Evolutionary conservation across 257 asterid genomes (phyloP), one percentile per base, ranked within the genome.

Genomic region (Solanum infundibuliforme): DNA sequence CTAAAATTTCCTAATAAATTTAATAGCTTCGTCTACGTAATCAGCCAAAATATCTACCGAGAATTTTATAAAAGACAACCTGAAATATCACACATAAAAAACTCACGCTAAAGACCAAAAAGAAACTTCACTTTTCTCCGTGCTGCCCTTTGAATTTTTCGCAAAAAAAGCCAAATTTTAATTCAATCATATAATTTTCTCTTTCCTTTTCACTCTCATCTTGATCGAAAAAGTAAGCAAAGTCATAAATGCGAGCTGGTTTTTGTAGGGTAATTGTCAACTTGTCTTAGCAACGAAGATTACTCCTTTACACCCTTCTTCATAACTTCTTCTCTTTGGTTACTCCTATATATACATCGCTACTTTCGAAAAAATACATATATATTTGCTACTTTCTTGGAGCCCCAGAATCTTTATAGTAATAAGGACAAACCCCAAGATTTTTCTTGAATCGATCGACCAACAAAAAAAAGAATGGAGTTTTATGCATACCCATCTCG

Each of bases 401-500:
- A 29, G 38, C 86, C 77, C 72, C 31, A 74, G 48, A 32, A 25
- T 71, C 36, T 82, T 41, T 55, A 71, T 68, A 20, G 25, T 21
- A 10, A 13, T 21, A 35, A 74, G 52, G 55, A 14, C 85, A 79
- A 79, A 43, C 85, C 83, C 65, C 87, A 48, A 27, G 21, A 36
- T 36, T 25, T 20, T 72, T 89, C 87, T 88, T 71, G 87, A 87
- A 60, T 74, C 82, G 4, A 38, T 31, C 18, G 41, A 12, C 75
- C 20, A 5, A 62, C 16, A 4, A n/a, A 25, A 76, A 41, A 55
- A 65, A 83, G 91, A 35, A 97, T 95, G 99, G 99, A 97, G 93
- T 91, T 95, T 48, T 94, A 95, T 90, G 90, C 98, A 60, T 93
- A 93, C 90, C 94, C 95, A 23, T 92, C 96, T 87, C 96, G 87